These are phyloP conservation scores for Fusarium neocosmosporiellum DNA, from an alignment of 2,329 filamentous ascomycete genomes.

Conservation along the genomic window DNA sequence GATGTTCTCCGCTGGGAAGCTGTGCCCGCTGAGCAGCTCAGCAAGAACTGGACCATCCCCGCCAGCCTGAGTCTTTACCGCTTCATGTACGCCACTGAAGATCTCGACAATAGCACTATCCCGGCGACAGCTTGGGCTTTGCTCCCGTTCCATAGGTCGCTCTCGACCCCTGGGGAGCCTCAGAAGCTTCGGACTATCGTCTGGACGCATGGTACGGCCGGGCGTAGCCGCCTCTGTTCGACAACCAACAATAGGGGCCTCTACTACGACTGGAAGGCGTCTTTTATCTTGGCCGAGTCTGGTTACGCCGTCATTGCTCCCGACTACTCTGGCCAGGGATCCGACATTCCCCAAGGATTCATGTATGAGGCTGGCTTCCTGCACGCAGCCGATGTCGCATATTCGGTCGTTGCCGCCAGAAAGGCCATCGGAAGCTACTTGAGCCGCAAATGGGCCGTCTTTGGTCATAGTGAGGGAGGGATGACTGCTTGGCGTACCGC, in stretches of 20 bases:
- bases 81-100: slow-evolving; percentile 7
- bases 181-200: slow-evolving; percentile 24
- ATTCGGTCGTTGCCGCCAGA: slow-evolving; percentile 26
- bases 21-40: neutral
- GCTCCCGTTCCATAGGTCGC: neutral
- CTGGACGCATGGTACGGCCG: slow-evolving; percentile 43
- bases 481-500: slow-evolving; percentile 40
- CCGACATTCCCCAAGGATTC: slow-evolving; percentile 34
- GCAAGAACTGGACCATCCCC: slow-evolving; percentile 8
- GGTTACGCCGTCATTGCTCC: slow-evolving; percentile 21
- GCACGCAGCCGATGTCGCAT: slow-evolving; percentile 34
- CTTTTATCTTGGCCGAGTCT: slow-evolving; percentile 24
- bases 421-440: slow-evolving; percentile 17
- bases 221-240: slow-evolving; percentile 32
- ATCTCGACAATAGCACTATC: neutral
- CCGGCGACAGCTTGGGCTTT: slow-evolving; percentile 1
- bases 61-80: neutral
- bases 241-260: slow-evolving; percentile 37
- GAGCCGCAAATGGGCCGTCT: slow-evolving; percentile 35
- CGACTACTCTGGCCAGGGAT: slow-evolving; percentile 18
- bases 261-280: slow-evolving; percentile 37
- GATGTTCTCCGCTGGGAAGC: slow-evolving; percentile 5
- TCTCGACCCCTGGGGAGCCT: neutral
- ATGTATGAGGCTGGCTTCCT: slow-evolving; percentile 30
- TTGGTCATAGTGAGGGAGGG: slow-evolving; percentile 41